These are phyloP conservation scores for Ceratocystiopsis minuta DNA, from an alignment of 2,329 filamentous ascomycete species.

Conservation along the genomic window DNA sequence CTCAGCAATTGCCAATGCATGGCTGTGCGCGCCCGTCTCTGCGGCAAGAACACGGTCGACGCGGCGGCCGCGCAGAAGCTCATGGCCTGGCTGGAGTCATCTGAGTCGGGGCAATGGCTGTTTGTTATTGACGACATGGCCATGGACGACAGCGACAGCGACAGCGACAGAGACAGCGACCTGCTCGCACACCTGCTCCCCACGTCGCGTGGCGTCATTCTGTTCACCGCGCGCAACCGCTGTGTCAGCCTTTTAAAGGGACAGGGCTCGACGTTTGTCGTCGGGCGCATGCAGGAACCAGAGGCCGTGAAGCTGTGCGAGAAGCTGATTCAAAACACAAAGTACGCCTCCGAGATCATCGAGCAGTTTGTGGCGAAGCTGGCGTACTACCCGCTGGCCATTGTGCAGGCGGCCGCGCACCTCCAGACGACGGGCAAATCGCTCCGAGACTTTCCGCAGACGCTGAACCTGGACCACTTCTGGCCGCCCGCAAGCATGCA, in stretches of 20 bases:
- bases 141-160: not conserved
- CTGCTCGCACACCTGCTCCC: no score
- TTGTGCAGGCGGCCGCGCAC: not conserved
- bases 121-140: no score
- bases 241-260: not conserved
- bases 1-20: no score
- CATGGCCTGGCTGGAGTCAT: no score
- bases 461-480: not conserved
- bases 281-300: not conserved
- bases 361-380: not conserved
- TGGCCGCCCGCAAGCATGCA: no score
- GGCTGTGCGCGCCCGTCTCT: no score
- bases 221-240: not conserved
- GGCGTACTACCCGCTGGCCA: not conserved
- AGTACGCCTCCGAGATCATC: not conserved
- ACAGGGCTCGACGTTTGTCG: not conserved
- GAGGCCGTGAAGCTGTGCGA: not conserved
- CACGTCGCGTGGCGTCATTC: not conserved
- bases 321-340: not conserved
- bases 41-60: no score
- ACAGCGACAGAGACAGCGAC: no score
- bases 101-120: no score
- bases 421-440: not conserved
- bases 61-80: no score
- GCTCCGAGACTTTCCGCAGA: not conserved